Conservation (phyloP, 441 rosid genomes). For the Euphorbia celastroides region DNA sequence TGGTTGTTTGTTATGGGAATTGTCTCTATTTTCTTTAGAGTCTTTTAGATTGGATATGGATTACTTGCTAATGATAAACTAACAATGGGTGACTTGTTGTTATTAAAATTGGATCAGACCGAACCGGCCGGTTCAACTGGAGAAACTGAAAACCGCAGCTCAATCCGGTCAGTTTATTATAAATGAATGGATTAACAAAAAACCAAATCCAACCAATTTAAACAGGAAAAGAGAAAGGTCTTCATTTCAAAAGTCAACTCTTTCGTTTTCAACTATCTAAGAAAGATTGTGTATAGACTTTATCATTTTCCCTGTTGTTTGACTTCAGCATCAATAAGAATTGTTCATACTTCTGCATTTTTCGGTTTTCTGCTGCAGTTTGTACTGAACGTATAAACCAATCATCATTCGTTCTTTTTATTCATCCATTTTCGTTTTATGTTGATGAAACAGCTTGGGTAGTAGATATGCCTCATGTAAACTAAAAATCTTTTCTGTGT, state of each 20-base stretch:
- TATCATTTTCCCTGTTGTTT: neutral
- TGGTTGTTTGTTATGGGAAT: no score
- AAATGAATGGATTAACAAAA: no score
- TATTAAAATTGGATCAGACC: no score
- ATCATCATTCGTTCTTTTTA: neutral
- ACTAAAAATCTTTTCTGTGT: constrained; percentile 2
- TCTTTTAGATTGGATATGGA: no score
- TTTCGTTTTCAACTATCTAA: neutral
- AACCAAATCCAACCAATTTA: no score
- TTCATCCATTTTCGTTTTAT: neutral
- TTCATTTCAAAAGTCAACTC: neutral
- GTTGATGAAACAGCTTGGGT: neutral
- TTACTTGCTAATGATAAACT: no score
- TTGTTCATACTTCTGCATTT: neutral
- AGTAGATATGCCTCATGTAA: neutral
- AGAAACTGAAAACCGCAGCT: no score
- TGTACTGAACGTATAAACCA: neutral
- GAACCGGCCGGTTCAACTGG: no score
- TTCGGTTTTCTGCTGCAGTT: neutral
- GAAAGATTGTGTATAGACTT: neutral
- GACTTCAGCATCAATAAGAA: neutral
- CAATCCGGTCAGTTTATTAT: no score
- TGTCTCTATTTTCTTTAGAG: no score
- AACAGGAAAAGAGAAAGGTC: neutral
- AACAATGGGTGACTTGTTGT: no score